Base-by-base conservation (phyloP, 1,139 yeast species). In the Pneumocystis murina region DNA sequence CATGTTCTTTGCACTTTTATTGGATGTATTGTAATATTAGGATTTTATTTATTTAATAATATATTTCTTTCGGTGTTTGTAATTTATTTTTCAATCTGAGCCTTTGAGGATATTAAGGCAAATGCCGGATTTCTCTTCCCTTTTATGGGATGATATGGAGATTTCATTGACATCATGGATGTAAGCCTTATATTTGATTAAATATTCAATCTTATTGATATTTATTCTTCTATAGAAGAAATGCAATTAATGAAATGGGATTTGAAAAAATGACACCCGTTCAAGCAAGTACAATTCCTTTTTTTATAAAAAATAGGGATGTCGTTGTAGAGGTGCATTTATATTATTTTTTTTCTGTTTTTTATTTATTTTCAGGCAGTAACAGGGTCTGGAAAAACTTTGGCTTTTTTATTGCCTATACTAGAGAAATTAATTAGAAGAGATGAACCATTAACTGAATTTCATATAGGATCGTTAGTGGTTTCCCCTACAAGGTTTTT, bases 321-420 rank as follows among this genome's bases (percentile, higher is more conserved):
- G 97, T 92, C 10, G 95, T 94, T 10, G 97, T 90, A 1, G 96
- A 91, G 33, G 55, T 48, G 10, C 24, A 5, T 20, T 3, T 48
- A 24, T 48, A 10, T 24, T 10, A n/a, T 48, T 14, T 48, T 48
- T 24, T 48, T 43, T 1, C 35, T 5, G 35, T 68, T 79, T 63
- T 62, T n/a, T 28, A 6, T 16, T 48, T 39, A 2, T 14, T 30
- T 30, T 28, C 62, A 48, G 72, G 90, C 97, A 0, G 96, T 90
- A 1, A 92, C 98, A 0, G 98, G 98, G 0, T 90, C 97, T 0
- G 98, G 98, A 8, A 92, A 92, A 72, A 92, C 98, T 0, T 75
- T 91, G 41, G 88, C 97, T 2, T 92, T 87, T 74, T 83, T 84
- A 8, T 80, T 92, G 3, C 98, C 98, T 0, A 80, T 90, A 1